Conservation (phyloP, 345 rosid genomes). For the Populus alba region DNA sequence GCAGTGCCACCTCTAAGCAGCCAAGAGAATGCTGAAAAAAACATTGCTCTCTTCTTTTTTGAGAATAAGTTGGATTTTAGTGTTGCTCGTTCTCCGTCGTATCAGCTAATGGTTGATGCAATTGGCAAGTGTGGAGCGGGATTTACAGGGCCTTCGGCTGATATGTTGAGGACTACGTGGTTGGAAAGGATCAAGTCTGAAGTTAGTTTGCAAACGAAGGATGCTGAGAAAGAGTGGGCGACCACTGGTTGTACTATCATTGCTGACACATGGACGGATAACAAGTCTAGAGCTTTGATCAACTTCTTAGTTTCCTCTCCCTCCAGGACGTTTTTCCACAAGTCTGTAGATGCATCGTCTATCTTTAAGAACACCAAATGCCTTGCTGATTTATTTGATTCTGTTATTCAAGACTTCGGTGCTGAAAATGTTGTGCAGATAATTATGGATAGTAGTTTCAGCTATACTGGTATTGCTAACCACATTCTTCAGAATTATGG, state of each 20-base stretch:
- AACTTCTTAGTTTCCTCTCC: slow-evolving; percentile 85
- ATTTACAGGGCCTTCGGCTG: slow-evolving; percentile 53
- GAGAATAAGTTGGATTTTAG: slow-evolving; percentile 73
- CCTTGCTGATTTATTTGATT: slow-evolving; percentile 77
- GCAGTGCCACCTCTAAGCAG: slow-evolving; percentile 28
- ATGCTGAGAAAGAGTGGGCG: slow-evolving; percentile 72
- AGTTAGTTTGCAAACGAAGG: slow-evolving; percentile 48
- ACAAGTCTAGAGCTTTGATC: slow-evolving; percentile 75
- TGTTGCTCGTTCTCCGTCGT: slow-evolving; percentile 69
- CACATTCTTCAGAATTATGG: slow-evolving; percentile 73
- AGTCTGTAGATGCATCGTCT: slow-evolving; percentile 79
- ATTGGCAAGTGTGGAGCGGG: slow-evolving; percentile 60
- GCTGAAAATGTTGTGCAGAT: slow-evolving; percentile 79
- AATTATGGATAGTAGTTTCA: slow-evolving; percentile 65
- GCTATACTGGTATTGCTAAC: slow-evolving; percentile 61
- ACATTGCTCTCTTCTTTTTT: slow-evolving; percentile 74
- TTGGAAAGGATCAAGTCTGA: slow-evolving; percentile 64
- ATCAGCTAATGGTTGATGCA: slow-evolving; percentile 66
- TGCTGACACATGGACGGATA: slow-evolving; percentile 83
- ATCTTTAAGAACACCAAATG: slow-evolving; percentile 65
- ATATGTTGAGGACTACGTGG: slow-evolving; percentile 57
- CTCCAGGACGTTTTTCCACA: slow-evolving; percentile 71
- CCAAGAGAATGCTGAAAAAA: slow-evolving; percentile 67
- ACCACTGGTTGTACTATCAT: slow-evolving; percentile 77
- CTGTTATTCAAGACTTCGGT: slow-evolving; percentile 74